A percentile compares a stretch with the other conserved stretches of the same genome.
These are phyloP conservation scores for Blastocladiella britannica DNA, from an alignment of 192 early-diverging fungal species.

Conservation along the genomic window DNA sequence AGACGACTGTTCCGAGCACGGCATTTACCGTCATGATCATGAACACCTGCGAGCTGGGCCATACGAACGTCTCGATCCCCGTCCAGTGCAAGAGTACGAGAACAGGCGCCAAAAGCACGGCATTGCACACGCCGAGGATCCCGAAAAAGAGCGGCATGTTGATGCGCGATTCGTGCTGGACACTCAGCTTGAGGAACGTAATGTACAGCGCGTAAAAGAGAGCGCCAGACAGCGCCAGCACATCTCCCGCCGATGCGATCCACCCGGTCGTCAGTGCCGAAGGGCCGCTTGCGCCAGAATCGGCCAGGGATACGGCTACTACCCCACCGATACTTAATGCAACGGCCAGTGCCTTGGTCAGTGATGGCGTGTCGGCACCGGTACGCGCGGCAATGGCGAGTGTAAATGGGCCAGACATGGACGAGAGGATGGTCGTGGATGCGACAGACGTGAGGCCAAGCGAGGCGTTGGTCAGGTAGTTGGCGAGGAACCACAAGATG, in stretches of 20 bases:
- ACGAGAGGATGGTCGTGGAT: slow-evolving; percentile 49
- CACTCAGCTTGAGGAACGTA: slow-evolving; percentile 42
- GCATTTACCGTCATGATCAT: slow-evolving; percentile 48
- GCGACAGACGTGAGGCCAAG: slow-evolving; percentile 53
- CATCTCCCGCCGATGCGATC: slow-evolving; percentile 35
- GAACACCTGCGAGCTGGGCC: slow-evolving; percentile 29
- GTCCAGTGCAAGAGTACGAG: slow-evolving; percentile 33
- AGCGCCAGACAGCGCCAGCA: slow-evolving; percentile 46
- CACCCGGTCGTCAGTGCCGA: slow-evolving; percentile 17
- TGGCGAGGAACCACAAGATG: slow-evolving; percentile 62
- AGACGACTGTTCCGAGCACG: slow-evolving; percentile 54
- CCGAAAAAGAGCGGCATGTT: slow-evolving; percentile 59
- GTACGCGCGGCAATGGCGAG: slow-evolving; percentile 35
- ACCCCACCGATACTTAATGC: slow-evolving; percentile 27
- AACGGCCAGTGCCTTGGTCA: slow-evolving; percentile 32
- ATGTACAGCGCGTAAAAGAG: slow-evolving; percentile 60
- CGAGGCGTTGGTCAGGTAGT: slow-evolving; percentile 47
- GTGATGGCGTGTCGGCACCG: slow-evolving; percentile 37
- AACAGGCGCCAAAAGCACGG: slow-evolving; percentile 40
- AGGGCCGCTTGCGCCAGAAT: no score
- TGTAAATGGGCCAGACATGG: slow-evolving; percentile 56
- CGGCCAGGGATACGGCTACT: slow-evolving; percentile 40
- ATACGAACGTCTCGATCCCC: slow-evolving; percentile 40
- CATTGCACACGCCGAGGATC: slow-evolving; percentile 52
- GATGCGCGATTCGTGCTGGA: slow-evolving; percentile 43